phyloP scores from a whole-genome alignment of 805 yeast species.

The Lipomyces yamadae region DNA sequence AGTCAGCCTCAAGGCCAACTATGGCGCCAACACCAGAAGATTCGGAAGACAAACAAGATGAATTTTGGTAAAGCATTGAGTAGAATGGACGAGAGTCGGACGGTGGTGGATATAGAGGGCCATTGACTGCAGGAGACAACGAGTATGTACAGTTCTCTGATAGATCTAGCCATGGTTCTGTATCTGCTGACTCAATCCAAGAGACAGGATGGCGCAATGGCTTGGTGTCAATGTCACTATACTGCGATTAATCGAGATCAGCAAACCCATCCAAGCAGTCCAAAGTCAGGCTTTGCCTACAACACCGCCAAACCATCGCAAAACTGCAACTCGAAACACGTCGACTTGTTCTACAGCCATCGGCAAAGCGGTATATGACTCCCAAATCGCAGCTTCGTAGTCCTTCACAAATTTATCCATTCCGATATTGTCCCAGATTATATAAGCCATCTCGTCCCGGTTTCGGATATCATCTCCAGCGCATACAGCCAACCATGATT shows the following conservation, averaged over 20 bases:
- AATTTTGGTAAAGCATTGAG: conserved; percentile 4
- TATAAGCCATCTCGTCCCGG: conserved; percentile 9
- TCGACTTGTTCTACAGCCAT: conserved; percentile 10
- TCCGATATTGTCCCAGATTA: conserved; percentile 8
- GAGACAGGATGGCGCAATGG: conserved; percentile 13
- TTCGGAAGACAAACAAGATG: background rate
- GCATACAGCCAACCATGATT: conserved; percentile 6
- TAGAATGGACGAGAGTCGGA: conserved; percentile 2
- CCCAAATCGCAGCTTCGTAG: background rate
- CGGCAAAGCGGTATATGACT: conserved; percentile 9
- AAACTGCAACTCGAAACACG: conserved; percentile 9
- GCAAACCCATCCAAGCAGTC: background rate
- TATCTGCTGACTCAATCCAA: conserved; percentile 7
- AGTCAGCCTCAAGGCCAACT: conserved; percentile 11
- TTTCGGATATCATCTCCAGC: background rate
- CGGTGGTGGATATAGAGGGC: conserved; percentile 5
- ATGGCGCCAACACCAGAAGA: background rate
- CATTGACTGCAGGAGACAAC: background rate
- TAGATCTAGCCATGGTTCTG: conserved; percentile 2
- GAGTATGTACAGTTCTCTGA: conserved; percentile 5
- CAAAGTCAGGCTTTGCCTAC: background rate
- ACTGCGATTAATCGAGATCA: conserved; percentile 5
- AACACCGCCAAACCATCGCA: conserved; percentile 14
- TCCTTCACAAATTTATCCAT: background rate
- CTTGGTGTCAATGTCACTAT: conserved; percentile 12